phyloP scores from a whole-genome alignment of 2,329 filamentous ascomycete species.

The Aciculosporium take region DNA sequence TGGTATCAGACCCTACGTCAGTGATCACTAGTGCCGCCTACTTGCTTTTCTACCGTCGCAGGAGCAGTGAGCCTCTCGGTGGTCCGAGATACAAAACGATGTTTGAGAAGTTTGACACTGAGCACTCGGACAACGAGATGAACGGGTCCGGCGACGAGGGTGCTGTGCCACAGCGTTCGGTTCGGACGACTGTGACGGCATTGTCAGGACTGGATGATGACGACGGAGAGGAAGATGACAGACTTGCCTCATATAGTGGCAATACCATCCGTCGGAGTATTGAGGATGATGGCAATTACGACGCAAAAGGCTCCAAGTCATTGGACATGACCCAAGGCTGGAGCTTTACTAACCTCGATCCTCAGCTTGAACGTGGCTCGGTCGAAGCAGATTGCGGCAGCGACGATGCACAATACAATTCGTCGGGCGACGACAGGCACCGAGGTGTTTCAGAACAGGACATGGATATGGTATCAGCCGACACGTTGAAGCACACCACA shows the following conservation, averaged over 20 bases:
- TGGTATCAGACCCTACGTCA: constrained; percentile 41
- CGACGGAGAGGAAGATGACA: constrained; percentile 18
- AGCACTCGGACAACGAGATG: constrained; percentile 28
- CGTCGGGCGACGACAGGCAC: constrained; percentile 22
- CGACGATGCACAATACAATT: constrained; percentile 29
- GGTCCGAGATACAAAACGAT: constrained; percentile 62
- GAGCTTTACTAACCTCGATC: constrained; percentile 29
- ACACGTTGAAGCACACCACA: constrained; percentile 6
- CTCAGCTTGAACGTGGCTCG: constrained; percentile 17
- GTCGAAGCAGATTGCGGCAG: constrained; percentile 25
- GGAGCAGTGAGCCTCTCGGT: constrained; percentile 62
- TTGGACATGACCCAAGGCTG: constrained; percentile 26
- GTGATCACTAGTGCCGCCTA: constrained; percentile 72
- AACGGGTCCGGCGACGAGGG: constrained; percentile 58
- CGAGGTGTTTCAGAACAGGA: constrained; percentile 15
- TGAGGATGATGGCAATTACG: constrained; percentile 27
- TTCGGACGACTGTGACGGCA: constrained; percentile 21
- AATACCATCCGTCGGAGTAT: constrained; percentile 26
- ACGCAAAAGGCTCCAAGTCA: constrained; percentile 15
- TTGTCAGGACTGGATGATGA: constrained; percentile 15
- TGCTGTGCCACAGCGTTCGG: constrained; percentile 30
- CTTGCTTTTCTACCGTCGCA: constrained; percentile 87
- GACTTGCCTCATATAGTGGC: constrained; percentile 19
- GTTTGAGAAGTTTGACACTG: constrained; percentile 45
- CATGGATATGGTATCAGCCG: constrained; percentile 16